Base-by-base conservation (phyloP, 139 green algal species). In the Ostreobium quekettii region DNA sequence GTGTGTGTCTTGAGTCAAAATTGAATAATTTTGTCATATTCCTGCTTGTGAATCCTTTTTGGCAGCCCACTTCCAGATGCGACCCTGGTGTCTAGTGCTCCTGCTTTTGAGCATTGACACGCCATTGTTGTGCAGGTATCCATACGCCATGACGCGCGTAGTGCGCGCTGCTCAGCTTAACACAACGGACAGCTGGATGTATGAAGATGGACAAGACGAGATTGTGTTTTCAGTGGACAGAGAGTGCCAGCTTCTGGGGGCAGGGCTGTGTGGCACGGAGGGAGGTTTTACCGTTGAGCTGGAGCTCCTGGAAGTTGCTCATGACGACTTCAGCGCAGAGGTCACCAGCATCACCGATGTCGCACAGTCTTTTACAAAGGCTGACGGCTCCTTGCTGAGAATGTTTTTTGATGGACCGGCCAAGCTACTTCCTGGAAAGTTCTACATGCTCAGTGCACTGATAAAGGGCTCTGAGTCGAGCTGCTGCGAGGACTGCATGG, bases 121-220 rank as follows among this genome's bases (percentile, higher is more conserved):
- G n/a, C 19, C 15, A 22, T 22, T 62, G 49, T 26, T 47, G 4
- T 42, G 56, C 61, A 79, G 76, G 65, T 83, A 74, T 48, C 78
- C 78, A 5, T 86, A 79, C 38, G 71, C 48, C 56, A 2, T 84
- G 37, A 78, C 60, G 1, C 67, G 68, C 15, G 75, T 80, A 2
- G 64, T 80, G 24, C 67, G 81, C 5, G 71, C 76, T 2, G 39
- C 63, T 2, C 58, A 49, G 31, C 42, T 82, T 24, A 82, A 83
- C 64, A 71, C 66, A 15, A 74, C 83, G n/a, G 80, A 86, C 39
- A 80, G 30, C 69, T 86, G 78, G 83, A 79, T 86, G 76, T 90
- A 90, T 53, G 84, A 90, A 53, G 84, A 88, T 64, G 84, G 84
- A 6, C 73, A 80, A n/a, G 78, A 87, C 38, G 82, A 90, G 76